Base-by-base conservation (phyloP, 441 rosid species). In the Adansonia rubrostipa region DNA sequence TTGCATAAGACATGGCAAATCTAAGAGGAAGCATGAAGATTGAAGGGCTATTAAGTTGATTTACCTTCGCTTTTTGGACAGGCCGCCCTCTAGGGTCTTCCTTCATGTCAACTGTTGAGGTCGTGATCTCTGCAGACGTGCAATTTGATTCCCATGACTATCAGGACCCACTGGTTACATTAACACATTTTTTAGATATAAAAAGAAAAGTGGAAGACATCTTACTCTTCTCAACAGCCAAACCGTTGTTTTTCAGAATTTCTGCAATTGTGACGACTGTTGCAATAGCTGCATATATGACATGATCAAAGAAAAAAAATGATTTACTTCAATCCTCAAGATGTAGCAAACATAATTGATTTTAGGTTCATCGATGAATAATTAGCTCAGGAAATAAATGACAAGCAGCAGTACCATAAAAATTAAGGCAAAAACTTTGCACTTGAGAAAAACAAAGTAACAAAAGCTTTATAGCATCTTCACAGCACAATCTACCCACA, bases 221-320 rank as follows among this genome's bases (percentile, higher is more conserved):
- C 93, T 71, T 82, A 91, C 93, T 92, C 92, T 85, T 92, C 83
- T 89, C 97, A 47, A 90, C 88, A 68, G 95, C 97, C 82, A 92
- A 88, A 36, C 93, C 97, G 79, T 84, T 87, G 84, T 88, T 91
- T 84, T 92, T 92, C 72, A 91, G 87, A 74, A 90, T 92, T 75
- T 90, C 93, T 17, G 93, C 90, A 71, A 92, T 82, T 1, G 97
- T 93, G 53, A 93, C 96, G 61, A 91, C 96, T 0, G 94, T 93
- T 7, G 94, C 90, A 80, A 91, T 91, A 71, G 97, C 97, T 93
- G 89, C 86, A 85, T 14, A 84, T 6, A 24, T 24, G 28, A 24
- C 0, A 24, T 24, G 28, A 24, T 20, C 13, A n/a, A 51, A 24
- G 14, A 4, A 3, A 1, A 61, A 61, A 0, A 24, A 50, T 13